These are phyloP conservation scores for Hypoxylon sp. DNA, from an alignment of 2,329 filamentous ascomycete genomes.

Conservation along the genomic window DNA sequence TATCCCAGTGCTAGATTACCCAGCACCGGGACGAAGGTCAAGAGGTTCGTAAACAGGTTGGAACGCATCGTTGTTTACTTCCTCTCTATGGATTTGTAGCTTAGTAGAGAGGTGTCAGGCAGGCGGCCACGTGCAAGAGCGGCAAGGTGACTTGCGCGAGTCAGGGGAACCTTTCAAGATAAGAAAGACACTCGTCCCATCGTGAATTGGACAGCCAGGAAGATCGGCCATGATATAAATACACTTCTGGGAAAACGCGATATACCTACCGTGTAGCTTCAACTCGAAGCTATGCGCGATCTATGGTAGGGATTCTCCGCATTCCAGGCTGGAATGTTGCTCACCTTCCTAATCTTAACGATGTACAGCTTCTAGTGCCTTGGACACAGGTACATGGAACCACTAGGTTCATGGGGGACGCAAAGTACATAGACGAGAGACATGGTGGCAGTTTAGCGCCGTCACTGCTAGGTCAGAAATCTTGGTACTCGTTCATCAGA, in stretches of 20 bases:
- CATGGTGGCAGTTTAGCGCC: constrained; percentile 36
- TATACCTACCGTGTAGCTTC: constrained; percentile 23
- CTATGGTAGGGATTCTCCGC: constrained; percentile 45
- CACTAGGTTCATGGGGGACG: constrained; percentile 27
- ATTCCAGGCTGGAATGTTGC: constrained; percentile 43
- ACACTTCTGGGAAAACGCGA: constrained; percentile 31
- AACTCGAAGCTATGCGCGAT: constrained; percentile 37
- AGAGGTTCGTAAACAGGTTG: constrained; percentile 34
- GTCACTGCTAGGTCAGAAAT: constrained; percentile 42
- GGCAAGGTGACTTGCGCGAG: constrained; percentile 14
- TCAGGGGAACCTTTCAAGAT: constrained; percentile 22
- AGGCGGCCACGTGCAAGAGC: constrained; percentile 19
- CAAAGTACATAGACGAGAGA: constrained; percentile 24
- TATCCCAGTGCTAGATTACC: constrained; percentile 42
- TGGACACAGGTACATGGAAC: constrained; percentile 36
- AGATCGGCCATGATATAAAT: constrained; percentile 34
- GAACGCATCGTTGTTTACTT: constrained; percentile 39
- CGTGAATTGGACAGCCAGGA: constrained; percentile 11
- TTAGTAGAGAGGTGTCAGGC: constrained; percentile 18
- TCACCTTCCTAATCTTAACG: constrained; percentile 45
- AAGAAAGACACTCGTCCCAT: constrained; percentile 28
- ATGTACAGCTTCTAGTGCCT: constrained; percentile 30
- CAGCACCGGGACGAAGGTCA: constrained; percentile 37
- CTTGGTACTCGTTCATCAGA: constrained; percentile 34
- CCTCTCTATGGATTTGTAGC: constrained; percentile 20